These are phyloP conservation scores for Daedaleopsis nitida DNA, from an alignment of 768 basidiomycete genomes.

Conservation along the genomic window DNA sequence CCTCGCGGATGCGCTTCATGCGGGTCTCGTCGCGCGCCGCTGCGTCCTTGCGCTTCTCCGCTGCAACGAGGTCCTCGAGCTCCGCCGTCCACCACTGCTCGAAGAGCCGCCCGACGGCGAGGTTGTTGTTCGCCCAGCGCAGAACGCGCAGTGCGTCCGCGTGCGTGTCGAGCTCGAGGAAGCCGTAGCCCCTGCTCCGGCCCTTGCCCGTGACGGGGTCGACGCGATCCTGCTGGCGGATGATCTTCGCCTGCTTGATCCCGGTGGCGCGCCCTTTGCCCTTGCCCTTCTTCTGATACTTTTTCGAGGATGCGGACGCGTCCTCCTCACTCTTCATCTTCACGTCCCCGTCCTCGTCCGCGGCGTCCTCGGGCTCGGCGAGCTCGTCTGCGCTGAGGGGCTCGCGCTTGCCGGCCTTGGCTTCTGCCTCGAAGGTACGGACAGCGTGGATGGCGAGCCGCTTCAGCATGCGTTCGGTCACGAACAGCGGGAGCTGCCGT, in stretches of 20 bases:
- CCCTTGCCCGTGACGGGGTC: slow-evolving; percentile 88
- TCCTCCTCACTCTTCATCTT: slow-evolving; percentile 29
- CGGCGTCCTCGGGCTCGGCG: slow-evolving; percentile 38
- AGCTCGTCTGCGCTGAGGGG: slow-evolving; percentile 38
- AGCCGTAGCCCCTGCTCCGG: slow-evolving; percentile 92
- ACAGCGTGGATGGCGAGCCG: slow-evolving; percentile 83
- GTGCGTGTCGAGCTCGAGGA: slow-evolving; percentile 87
- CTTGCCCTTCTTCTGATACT: slow-evolving; percentile 19
- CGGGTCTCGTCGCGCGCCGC: slow-evolving; percentile 52
- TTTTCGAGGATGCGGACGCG: background rate
- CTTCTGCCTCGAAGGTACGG: too few species aligned
- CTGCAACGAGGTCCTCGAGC: slow-evolving; percentile 55
- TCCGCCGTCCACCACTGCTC: slow-evolving; percentile 88
- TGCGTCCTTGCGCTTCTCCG: slow-evolving; percentile 50
- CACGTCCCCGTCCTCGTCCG: slow-evolving; percentile 29
- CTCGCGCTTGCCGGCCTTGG: slow-evolving; percentile 50
- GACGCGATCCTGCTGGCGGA: slow-evolving; percentile 86
- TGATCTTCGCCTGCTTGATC: slow-evolving; percentile 91
- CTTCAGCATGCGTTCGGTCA: slow-evolving; percentile 87
- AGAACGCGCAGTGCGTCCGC: slow-evolving; percentile 89
- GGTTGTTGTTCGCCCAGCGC: slow-evolving; percentile 94
- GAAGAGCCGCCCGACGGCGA: slow-evolving; percentile 62
- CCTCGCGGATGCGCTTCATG: slow-evolving; percentile 60
- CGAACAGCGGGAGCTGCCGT: slow-evolving; percentile 89
- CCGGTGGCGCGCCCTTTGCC: slow-evolving; percentile 39